phyloP scores from a whole-genome alignment of 2,329 filamentous ascomycete species.

The Diaporthe batatas region DNA sequence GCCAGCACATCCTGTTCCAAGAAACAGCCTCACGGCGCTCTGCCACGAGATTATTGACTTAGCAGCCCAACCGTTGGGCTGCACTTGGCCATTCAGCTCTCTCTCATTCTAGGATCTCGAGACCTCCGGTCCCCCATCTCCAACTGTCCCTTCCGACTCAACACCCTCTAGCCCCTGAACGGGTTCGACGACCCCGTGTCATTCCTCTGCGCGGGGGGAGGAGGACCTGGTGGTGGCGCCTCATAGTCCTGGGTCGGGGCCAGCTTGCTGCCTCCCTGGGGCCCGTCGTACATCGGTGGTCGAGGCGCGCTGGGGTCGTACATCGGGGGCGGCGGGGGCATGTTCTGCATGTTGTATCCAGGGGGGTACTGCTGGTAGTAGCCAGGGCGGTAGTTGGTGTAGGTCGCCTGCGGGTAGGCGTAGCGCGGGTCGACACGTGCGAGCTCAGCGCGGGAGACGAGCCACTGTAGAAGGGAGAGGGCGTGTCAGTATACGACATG shows the following conservation, averaged over 20 bases:
- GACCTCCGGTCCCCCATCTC: slow-evolving; percentile 27
- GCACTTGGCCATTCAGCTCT: neutral
- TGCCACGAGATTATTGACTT: neutral
- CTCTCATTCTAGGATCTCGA: neutral
- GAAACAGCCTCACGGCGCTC: neutral
- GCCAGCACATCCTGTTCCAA: neutral
- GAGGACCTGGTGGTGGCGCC: slow-evolving; percentile 17
- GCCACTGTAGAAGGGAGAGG: slow-evolving; percentile 57
- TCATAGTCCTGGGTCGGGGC: slow-evolving; percentile 61
- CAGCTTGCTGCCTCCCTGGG: slow-evolving; percentile 64
- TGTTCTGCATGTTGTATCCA: slow-evolving; percentile 65
- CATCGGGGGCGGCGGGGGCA: slow-evolving; percentile 67
- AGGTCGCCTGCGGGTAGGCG: slow-evolving; percentile 58
- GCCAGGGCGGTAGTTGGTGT: slow-evolving; percentile 52
- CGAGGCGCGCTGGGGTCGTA: slow-evolving; percentile 67
- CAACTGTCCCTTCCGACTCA: slow-evolving; percentile 41
- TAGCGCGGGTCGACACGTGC: slow-evolving; percentile 64
- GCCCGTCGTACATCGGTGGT: slow-evolving; percentile 68
- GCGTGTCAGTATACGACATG: neutral
- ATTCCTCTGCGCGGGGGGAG: slow-evolving; percentile 41
- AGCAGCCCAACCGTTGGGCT: neutral
- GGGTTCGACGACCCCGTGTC: slow-evolving; percentile 44
- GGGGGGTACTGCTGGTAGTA: slow-evolving; percentile 48
- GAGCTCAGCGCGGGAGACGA: slow-evolving; percentile 62
- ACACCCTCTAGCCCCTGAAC: slow-evolving; percentile 42